These are phyloP conservation scores for Simmondsia chinensis DNA, from an alignment of 148 eudicot genomes.

Conservation along the genomic window DNA sequence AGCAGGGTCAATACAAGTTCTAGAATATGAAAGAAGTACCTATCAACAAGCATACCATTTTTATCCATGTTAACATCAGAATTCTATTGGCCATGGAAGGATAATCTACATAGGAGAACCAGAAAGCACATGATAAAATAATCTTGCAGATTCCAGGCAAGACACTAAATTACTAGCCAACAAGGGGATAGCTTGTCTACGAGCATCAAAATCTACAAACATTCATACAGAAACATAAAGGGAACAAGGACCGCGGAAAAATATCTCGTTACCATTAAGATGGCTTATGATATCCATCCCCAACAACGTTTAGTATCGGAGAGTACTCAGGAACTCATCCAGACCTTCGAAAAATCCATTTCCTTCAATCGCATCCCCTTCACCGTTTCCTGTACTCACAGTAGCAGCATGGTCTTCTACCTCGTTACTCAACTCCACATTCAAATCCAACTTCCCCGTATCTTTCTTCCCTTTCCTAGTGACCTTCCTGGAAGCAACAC, in stretches of 20 bases:
- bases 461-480: conserved; percentile 31
- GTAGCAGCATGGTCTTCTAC: conserved; percentile 46
- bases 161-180: conserved; percentile 21
- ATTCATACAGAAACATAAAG: conserved; percentile 21
- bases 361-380: conserved; percentile 33
- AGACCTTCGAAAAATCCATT: conserved; percentile 38
- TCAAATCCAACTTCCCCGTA: conserved; percentile 49
- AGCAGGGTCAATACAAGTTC: no score
- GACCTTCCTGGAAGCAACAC: conserved; percentile 34
- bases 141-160: conserved; percentile 27
- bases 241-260: conserved; percentile 7
- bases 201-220: conserved; percentile 26
- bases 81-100: conserved; percentile 16
- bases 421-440: conserved; percentile 54
- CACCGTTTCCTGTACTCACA: conserved; percentile 26
- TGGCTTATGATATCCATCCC: conserved; percentile 45
- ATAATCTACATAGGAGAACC: conserved; percentile 17
- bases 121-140: conserved; percentile 17
- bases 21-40: no score
- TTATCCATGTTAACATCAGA: conserved; percentile 18
- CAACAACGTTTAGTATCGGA: conserved; percentile 46
- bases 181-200: conserved; percentile 17
- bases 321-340: conserved; percentile 33
- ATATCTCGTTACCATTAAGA: conserved; percentile 17
- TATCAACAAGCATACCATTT: no score